Evolutionary conservation across 306 rosid species (phyloP).

Genomic region (Elaeagnus macrophylla): DNA sequence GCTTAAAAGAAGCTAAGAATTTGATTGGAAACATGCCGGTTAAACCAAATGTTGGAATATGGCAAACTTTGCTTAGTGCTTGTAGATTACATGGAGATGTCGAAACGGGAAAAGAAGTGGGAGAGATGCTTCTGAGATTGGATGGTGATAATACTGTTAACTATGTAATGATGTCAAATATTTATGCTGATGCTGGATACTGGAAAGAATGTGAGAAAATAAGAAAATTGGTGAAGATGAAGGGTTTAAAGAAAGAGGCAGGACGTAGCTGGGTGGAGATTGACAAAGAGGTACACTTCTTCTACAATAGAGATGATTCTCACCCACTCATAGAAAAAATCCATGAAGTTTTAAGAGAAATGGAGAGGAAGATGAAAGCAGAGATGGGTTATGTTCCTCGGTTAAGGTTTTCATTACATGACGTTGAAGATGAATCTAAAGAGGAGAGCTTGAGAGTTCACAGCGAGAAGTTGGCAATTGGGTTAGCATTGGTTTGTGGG

Average conservation of each 20-base stretch:
- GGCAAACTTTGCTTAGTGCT: slow-evolving; percentile 55
- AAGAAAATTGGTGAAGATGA: slow-evolving; percentile 34
- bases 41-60: slow-evolving; percentile 49
- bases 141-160: slow-evolving; percentile 44
- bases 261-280: slow-evolving; percentile 65
- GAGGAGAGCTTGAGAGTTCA: slow-evolving; percentile 57
- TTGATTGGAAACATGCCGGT: slow-evolving; percentile 45
- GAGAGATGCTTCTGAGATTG: slow-evolving; percentile 37
- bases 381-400: slow-evolving; percentile 42
- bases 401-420: slow-evolving; percentile 40
- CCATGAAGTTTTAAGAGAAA: slow-evolving; percentile 34
- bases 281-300: too few species aligned
- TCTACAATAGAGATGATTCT: slow-evolving; percentile 39
- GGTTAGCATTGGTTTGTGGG: slow-evolving; percentile 41
- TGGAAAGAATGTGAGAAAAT: slow-evolving; percentile 56
- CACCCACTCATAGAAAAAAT: slow-evolving; percentile 43
- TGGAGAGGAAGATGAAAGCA: slow-evolving; percentile 49
- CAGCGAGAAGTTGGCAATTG: slow-evolving; percentile 64
- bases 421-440: slow-evolving; percentile 58
- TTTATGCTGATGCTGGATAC: slow-evolving; percentile 45
- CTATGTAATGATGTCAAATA: slow-evolving; percentile 54
- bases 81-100: slow-evolving; percentile 54
- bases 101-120: slow-evolving; percentile 45
- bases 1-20: slow-evolving; percentile 41
- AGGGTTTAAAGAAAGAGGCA: slow-evolving; percentile 50